Percentiles rank a stretch among this genome's conserved stretches.
Evolutionary conservation across 495 filamentous ascomycete genomes (phyloP).

Genomic region (Chaetomium cochliodes): DNA sequence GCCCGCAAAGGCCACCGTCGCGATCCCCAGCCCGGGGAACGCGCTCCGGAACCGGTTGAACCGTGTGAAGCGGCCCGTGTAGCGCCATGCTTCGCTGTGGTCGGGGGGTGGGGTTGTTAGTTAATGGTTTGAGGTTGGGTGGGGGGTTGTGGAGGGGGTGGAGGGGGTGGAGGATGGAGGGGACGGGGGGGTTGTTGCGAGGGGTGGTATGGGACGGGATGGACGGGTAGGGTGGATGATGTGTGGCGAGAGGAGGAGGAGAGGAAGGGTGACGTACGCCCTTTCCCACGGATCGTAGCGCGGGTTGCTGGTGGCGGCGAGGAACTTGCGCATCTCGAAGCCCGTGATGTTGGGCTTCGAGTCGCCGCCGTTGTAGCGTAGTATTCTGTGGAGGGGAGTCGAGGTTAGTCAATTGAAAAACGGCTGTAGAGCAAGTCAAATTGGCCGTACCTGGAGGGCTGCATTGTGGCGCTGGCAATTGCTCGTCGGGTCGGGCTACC

Average conservation of each 20-base stretch:
- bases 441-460: slow-evolving; percentile 43
- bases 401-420: slow-evolving; percentile 10
- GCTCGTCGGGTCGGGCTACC: slow-evolving; percentile 23
- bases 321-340: slow-evolving; percentile 75
- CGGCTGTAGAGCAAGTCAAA: neutral
- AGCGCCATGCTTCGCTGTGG: slow-evolving; percentile 88
- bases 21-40: slow-evolving; percentile 89
- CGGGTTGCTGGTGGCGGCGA: slow-evolving; percentile 60
- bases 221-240: neutral
- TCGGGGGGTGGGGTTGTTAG: neutral
- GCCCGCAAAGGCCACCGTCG: slow-evolving; percentile 80
- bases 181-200: neutral
- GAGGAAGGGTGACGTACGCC: slow-evolving; percentile 53
- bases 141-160: neutral
- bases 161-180: neutral
- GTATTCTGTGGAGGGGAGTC: slow-evolving; percentile 35
- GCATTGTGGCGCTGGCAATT: slow-evolving; percentile 41
- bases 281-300: slow-evolving; percentile 86
- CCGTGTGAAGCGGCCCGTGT: slow-evolving; percentile 80
- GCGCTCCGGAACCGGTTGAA: slow-evolving; percentile 80
- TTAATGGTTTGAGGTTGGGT: neutral
- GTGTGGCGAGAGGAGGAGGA: too few relatives aligned
- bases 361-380: slow-evolving; percentile 41
- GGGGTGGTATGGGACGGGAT: neutral
- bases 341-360: slow-evolving; percentile 74